Base-by-base conservation (phyloP, 768 basidiomycete genomes). In the Pleurotus sapidus region DNA sequence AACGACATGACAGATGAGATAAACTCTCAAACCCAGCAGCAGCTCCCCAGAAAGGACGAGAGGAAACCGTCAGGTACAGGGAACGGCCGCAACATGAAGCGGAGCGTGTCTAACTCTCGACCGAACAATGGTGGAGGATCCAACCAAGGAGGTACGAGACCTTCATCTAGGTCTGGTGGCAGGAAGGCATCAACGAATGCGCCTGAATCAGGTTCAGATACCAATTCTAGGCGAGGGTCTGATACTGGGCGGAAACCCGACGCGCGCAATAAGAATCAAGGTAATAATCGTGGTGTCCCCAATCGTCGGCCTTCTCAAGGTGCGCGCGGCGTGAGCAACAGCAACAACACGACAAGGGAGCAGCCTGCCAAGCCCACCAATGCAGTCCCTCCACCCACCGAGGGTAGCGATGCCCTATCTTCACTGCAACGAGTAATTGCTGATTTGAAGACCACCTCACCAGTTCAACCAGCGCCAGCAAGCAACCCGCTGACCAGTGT, bases 381-480 rank as follows among this genome's bases (percentile, higher is more conserved):
- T 49, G 67, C 80, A 39, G 80, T 83, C 59, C 68, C 69, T 46
- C 76, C 82, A 60, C 75, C 72, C 60, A 78, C 77, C 37, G 88
- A 91, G 62, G 82, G 84, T 18, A 91, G 89, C 67, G 88, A 89
- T 68, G 91, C 89, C 15, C 77, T 94, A 58, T 89, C 89, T 59
- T 93, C 91, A 25, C 83, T 98, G 54, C 94, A 98, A 67, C 86
- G 92, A 57, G 89, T 97, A 70, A 98, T 98, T 63, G 91, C 91
- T 56, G 95, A 98, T 71, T 79, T 97, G 61, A 96, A 94, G 80
- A 88, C 89, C 15, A 82, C 92, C 2, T 87, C 91, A 54, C 85
- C 90, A 49, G 77, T 84, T 51, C 82, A 76, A 57, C 71, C 73
- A 38, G 14, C 72, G 65, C 73, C 72, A 60, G 70, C 42, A 74